Percentiles rank a stretch among this genome's conserved stretches.
Conservation (phyloP, 441 rosid species). For the Gossypium trilobum region DNA sequence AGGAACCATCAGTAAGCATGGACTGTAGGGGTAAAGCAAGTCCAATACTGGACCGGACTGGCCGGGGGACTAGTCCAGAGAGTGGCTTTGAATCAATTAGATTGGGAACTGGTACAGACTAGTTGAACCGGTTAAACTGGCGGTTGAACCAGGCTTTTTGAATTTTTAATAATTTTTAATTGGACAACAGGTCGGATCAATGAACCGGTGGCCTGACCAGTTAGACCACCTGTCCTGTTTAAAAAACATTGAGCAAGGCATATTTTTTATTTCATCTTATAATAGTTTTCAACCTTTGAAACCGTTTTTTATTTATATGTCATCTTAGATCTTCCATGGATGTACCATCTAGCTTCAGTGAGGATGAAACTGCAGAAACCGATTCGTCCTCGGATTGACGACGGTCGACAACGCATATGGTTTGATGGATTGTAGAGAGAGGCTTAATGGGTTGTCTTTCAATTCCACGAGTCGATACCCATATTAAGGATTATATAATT, state of each 20-base stretch:
- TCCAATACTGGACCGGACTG: too few species aligned
- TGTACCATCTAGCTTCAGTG: slow-evolving; percentile 52
- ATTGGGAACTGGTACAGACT: too few species aligned
- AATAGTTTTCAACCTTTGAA: slow-evolving; percentile 10
- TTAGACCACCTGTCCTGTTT: too few species aligned
- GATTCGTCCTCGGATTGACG: slow-evolving; percentile 44
- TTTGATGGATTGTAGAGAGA: not conserved
- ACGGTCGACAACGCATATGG: not conserved
- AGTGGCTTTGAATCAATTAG: too few species aligned
- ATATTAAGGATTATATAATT: not conserved
- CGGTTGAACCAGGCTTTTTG: too few species aligned
- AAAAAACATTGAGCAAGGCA: not conserved
- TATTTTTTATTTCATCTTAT: not conserved
- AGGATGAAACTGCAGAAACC: slow-evolving; percentile 56
- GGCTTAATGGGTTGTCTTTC: not conserved
- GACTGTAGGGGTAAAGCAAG: too few species aligned
- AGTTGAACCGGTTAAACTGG: too few species aligned
- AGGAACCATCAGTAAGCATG: not conserved
- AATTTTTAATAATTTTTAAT: too few species aligned
- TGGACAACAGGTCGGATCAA: too few species aligned
- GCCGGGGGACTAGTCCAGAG: too few species aligned
- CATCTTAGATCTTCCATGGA: slow-evolving; percentile 21
- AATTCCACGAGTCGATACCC: not conserved
- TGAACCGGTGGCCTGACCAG: too few species aligned
- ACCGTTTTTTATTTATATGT: slow-evolving; percentile 12